Base-by-base conservation (phyloP, 257 asterid species). In the Gynochthodes officinalis region DNA sequence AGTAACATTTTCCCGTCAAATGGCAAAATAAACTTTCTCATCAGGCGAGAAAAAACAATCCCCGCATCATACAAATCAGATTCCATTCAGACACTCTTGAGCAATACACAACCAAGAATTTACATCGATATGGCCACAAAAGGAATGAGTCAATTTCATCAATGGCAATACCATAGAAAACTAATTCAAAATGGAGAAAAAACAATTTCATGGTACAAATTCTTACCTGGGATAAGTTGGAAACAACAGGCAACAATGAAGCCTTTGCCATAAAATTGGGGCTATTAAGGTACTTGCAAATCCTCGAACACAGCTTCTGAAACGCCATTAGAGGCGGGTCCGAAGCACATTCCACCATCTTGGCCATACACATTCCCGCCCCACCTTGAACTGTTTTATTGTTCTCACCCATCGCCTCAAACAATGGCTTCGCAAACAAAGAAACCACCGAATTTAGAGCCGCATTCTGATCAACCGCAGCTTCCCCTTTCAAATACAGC, bases 361-460 rank as follows among this genome's bases (percentile, higher is more conserved):
- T 95, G 10, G 98, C 91, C 87, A 95, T 82, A 73, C 96, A 90
- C 88, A 89, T 59, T 1, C 96, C 96, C 0, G 98, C 99, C 42
- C 95, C 99, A 11, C 91, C 88, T 72, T 95, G 99, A 21, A 95
- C 98, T 27, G 82, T 84, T 79, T 92, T 95, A 76, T 81, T 92
- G 73, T 87, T 95, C 92, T 95, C 99, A 53, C 81, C 80, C 99
- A 95, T 90, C 43, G 92, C 90, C 79, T 95, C 99, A 64, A 95
- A 92, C 80, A 95, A 73, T 3, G 99, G 98, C 90, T 86, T 95
- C 80, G 83, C 87, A 74, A 95, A 95, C 81, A 95, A 75, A 0
- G 96, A 87, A 3, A 89, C 94, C 5, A 89, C 91, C 35, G 84
- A 80, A 39, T 93, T 92, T 33, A 84, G 84, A 10, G 89, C 88